Percentiles rank a stretch among this genome's conserved stretches.
Conservation (phyloP, 805 yeast genomes). For the Zygoascus flipseniorum region DNA sequence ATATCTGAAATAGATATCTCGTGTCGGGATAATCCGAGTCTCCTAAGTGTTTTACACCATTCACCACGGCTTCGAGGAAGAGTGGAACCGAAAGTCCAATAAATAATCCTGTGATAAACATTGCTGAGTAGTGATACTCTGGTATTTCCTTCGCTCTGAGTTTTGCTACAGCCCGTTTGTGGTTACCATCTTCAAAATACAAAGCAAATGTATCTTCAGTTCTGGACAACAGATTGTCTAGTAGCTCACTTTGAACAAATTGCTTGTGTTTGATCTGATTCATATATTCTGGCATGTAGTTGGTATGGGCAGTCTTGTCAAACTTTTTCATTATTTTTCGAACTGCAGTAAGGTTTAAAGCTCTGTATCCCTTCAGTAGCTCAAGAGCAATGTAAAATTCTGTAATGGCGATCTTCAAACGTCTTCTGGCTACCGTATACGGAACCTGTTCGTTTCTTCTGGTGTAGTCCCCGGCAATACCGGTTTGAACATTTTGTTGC, state of each 20-base stretch:
- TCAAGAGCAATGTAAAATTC: conserved; percentile 72
- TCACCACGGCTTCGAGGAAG: conserved; percentile 47
- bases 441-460: conserved; percentile 35
- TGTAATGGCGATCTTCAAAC: conserved; percentile 56
- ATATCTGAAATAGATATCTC: conserved; percentile 62
- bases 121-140: conserved; percentile 31
- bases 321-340: conserved; percentile 84
- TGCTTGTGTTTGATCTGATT: conserved; percentile 43
- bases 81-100: conserved; percentile 68
- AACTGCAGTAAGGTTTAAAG: conserved; percentile 78
- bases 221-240: conserved; percentile 54
- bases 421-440: conserved; percentile 55
- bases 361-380: conserved; percentile 58
- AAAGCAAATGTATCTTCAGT: conserved; percentile 62
- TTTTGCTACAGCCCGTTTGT: conserved; percentile 64
- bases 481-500: background rate
- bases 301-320: conserved; percentile 59
- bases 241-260: conserved; percentile 52
- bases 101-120: conserved; percentile 55
- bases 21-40: conserved; percentile 45
- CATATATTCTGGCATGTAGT: conserved; percentile 43
- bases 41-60: conserved; percentile 39
- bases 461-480: conserved; percentile 27
- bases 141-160: conserved; percentile 42
- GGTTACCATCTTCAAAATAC: conserved; percentile 61